Evolutionary conservation across 2,329 filamentous ascomycete species (phyloP), one percentile per base, ranked within the genome.

Genomic region (Conoideocrella luteorostrata): DNA sequence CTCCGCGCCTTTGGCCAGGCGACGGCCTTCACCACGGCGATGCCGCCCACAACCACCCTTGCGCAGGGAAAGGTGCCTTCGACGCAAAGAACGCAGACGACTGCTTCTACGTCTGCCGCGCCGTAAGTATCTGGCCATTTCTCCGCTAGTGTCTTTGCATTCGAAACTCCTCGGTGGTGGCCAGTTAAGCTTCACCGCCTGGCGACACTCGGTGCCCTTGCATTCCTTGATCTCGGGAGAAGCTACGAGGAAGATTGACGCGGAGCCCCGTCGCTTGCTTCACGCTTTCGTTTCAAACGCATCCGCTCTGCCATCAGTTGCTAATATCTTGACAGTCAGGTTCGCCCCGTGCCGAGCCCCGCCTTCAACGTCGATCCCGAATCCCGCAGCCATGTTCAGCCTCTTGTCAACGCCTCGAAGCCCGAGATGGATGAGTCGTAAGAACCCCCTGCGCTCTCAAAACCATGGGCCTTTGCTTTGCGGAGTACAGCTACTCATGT

Each of bases 391-490:
- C 78, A 85, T 75, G 77, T 85, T 49, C 81, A 85, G 51, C 80
- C 81, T 48, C 71, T 86, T 45, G 75, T 80, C 55, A 75, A 77
- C 61, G 67, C 70, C 44, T 70, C 73, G 56, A 63, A 70, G 44
- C 71, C 74, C 44, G 78, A 83, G 48, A 80, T 87, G 72, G 84
- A 88, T 64, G 84, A 88, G 62, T 88, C 84, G 82, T 87, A 80
- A 54, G 82, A 76, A 44, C 43, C 41, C 28, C 18, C n/a, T n/a
- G n/a, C n/a, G n/a, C 30, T 42, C 39, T 23, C 26, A 40, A 41
- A 45, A 22, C 35, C 17, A 38, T 38, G 35, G n/a, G 35, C 35
- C 18, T 21, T 38, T 38, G 20, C 35, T 38, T 21, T 29, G n/a
- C n/a, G n/a, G n/a, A n/a, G n/a, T n/a, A n/a, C n/a, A n/a, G n/a